These are phyloP conservation scores for Serendipita sp. DNA, from an alignment of 768 basidiomycete species.

Conservation along the genomic window DNA sequence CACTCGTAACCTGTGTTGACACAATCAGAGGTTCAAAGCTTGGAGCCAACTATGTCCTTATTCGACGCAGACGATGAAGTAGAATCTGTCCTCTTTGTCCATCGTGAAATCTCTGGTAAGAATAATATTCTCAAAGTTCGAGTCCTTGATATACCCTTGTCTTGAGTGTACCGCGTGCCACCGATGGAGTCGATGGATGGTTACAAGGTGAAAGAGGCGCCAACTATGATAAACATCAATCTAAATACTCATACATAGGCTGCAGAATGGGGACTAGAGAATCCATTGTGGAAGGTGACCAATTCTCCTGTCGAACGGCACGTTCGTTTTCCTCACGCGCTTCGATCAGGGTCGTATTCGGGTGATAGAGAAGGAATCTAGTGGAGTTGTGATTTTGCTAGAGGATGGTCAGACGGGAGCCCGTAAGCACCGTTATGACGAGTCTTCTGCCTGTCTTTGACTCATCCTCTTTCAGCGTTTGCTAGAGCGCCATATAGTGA, in stretches of 20 bases:
- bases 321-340: too few relatives aligned
- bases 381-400: background rate
- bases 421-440: background rate
- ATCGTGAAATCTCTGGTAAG: conserved; percentile 9
- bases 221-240: background rate
- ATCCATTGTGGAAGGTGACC: background rate
- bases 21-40: background rate
- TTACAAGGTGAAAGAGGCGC: background rate
- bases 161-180: background rate
- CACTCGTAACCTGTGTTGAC: too few relatives aligned
- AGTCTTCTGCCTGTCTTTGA: background rate
- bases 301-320: too few relatives aligned
- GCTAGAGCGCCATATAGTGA: conserved; percentile 69
- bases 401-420: conserved; percentile 3
- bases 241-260: background rate
- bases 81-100: conserved; percentile 12
- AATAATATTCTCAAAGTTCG: background rate
- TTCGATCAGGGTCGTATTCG: background rate
- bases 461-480: conserved; percentile 41
- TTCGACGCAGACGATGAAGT: conserved; percentile 19
- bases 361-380: conserved; percentile 1
- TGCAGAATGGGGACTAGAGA: background rate
- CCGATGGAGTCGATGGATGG: background rate
- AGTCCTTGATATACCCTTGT: background rate
- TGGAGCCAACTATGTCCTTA: background rate